Conservation (phyloP, 139 green algal species). For the Pedinophyceae sp. region DNA sequence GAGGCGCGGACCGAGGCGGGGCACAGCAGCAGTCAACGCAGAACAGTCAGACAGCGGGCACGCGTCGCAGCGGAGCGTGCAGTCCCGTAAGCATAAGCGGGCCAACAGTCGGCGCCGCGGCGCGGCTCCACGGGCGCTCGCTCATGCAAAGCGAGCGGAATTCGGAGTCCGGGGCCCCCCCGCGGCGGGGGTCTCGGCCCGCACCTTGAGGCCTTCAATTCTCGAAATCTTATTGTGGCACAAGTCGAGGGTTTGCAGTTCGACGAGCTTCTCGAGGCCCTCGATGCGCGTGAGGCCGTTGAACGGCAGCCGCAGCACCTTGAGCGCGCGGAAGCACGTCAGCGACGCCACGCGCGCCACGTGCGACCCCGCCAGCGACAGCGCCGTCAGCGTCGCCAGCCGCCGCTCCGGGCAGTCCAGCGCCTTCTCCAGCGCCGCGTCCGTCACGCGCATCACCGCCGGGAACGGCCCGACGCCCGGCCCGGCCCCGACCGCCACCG, state of each 20-base stretch:
- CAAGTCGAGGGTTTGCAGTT: conserved; percentile 31
- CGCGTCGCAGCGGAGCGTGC: too few species aligned
- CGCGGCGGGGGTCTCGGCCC: too few species aligned
- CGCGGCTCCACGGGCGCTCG: too few species aligned
- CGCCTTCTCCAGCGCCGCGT: conserved; percentile 10
- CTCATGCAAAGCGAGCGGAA: too few species aligned
- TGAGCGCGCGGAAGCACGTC: conserved; percentile 7
- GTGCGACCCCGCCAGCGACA: conserved; percentile 25
- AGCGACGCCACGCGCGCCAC: not conserved
- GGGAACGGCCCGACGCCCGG: too few species aligned
- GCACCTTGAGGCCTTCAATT: conserved; percentile 11
- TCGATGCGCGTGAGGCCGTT: conserved; percentile 30
- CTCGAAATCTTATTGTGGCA: conserved; percentile 29
- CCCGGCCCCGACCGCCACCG: too few species aligned
- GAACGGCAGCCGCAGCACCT: conserved; percentile 29
- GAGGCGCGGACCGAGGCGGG: too few species aligned
- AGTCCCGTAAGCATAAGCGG: too few species aligned
- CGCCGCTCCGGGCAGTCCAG: conserved; percentile 3
- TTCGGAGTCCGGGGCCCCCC: too few species aligned
- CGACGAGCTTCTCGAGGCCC: conserved; percentile 17
- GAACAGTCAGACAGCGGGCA: too few species aligned
- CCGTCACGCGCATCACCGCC: conserved; percentile 1
- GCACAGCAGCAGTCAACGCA: too few species aligned
- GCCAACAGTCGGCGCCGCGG: too few species aligned
- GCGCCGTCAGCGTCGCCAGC: conserved; percentile 18